phyloP scores from a whole-genome alignment of 2,329 filamentous ascomycete species.

The Claviceps sp. region DNA sequence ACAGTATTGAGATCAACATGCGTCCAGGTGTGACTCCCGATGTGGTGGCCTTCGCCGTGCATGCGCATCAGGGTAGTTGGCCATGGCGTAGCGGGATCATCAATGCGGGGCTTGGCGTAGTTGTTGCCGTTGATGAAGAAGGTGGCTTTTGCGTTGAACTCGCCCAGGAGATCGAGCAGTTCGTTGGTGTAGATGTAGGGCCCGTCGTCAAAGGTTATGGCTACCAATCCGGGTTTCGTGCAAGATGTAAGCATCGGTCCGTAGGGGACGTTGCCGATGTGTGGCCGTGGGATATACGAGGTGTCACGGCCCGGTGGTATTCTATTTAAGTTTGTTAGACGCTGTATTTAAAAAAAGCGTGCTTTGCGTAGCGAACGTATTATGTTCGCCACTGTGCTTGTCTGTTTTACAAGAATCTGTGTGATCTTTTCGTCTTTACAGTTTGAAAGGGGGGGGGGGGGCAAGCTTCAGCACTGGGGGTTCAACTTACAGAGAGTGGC shows the following conservation, averaged over 20 bases:
- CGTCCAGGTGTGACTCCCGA: constrained; percentile 34
- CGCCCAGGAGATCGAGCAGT: constrained; percentile 25
- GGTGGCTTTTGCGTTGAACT: constrained; percentile 21
- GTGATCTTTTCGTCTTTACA: too few relatives aligned
- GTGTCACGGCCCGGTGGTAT: constrained; percentile 19
- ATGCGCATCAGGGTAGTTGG: constrained; percentile 26
- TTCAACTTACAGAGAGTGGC: constrained; percentile 26
- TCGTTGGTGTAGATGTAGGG: constrained; percentile 27
- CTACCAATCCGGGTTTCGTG: constrained; percentile 22
- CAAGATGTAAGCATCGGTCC: constrained; percentile 21
- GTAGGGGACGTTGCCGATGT: constrained; percentile 23
- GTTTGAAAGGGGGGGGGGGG: not conserved
- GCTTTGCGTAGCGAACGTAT: not conserved
- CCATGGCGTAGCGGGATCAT: constrained; percentile 21
- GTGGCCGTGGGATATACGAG: constrained; percentile 16
- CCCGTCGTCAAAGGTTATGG: constrained; percentile 35
- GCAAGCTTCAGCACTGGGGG: too few relatives aligned
- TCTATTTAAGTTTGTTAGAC: too few relatives aligned
- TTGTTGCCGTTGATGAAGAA: constrained; percentile 31
- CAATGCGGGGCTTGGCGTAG: constrained; percentile 26
- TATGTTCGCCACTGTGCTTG: too few relatives aligned
- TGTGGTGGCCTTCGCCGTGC: constrained; percentile 29
- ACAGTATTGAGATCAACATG: constrained; percentile 28
- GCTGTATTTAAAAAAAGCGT: too few relatives aligned
- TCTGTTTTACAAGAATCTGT: too few relatives aligned